Percentiles rank a stretch among this genome's conserved stretches.
Evolutionary conservation across 2,329 filamentous ascomycete species (phyloP).

Genomic region (Aspergillus felis): DNA sequence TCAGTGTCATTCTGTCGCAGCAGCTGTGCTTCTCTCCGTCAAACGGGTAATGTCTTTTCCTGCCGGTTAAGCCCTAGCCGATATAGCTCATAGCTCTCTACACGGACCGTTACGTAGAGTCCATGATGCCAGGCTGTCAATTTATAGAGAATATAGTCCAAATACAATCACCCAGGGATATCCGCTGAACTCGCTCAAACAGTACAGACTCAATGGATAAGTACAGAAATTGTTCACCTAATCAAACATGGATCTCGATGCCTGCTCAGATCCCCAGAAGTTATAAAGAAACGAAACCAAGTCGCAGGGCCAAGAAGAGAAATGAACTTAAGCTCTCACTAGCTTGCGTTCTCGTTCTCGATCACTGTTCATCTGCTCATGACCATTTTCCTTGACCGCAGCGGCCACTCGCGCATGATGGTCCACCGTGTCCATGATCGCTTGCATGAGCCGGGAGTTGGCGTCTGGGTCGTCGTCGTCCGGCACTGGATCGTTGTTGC

Average conservation of each 20-base stretch:
- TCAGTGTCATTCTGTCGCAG: no score
- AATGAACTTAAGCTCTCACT: conserved; percentile 19
- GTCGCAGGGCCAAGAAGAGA: conserved; percentile 2
- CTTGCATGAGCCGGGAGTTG: conserved; percentile 39
- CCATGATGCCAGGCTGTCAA: background rate
- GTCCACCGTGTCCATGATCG: conserved; percentile 41
- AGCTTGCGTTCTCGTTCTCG: conserved; percentile 26
- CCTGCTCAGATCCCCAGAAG: conserved; percentile 2
- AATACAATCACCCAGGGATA: conserved; percentile 15
- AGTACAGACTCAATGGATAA: conserved; percentile 6
- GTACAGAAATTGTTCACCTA: conserved; percentile 3
- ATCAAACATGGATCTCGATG: conserved; percentile 4
- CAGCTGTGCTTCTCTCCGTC: background rate
- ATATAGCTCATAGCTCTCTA: background rate
- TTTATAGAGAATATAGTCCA: conserved; percentile 3
- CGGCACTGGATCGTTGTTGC: conserved; percentile 8
- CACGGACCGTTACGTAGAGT: background rate
- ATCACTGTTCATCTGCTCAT: conserved; percentile 20
- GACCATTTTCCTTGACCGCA: conserved; percentile 25
- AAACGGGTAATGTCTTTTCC: background rate
- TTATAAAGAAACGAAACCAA: conserved; percentile 11
- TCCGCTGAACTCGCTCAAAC: conserved; percentile 22
- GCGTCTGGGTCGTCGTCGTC: conserved; percentile 38
- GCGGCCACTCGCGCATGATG: conserved; percentile 35
- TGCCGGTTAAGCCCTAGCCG: conserved; percentile 4